phyloP scores from a whole-genome alignment of 306 rosid genomes.

The Lathyrus tuberosus region DNA sequence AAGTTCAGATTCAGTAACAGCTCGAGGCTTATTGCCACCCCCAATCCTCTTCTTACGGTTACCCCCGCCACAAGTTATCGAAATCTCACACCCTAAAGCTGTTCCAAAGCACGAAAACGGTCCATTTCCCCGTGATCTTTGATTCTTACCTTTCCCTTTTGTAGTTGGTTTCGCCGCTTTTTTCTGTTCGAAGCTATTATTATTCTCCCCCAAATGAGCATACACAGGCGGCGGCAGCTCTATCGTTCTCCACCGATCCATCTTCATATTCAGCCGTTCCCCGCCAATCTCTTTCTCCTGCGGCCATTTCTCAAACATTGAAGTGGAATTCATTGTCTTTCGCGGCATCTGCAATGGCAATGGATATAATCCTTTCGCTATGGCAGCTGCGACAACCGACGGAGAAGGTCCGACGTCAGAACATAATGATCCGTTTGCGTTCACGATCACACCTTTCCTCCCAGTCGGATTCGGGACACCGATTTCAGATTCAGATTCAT shows the following conservation, averaged over 20 bases:
- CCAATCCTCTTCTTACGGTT: constrained; percentile 46
- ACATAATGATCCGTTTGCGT: constrained; percentile 54
- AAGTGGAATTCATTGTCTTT: constrained; percentile 28
- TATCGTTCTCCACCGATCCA: constrained; percentile 60
- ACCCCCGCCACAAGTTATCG: constrained; percentile 71
- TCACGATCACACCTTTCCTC: constrained; percentile 20
- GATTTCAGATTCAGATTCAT: constrained; percentile 44
- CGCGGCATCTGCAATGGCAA: constrained; percentile 27
- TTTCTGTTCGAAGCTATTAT: background rate
- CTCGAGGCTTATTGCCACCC: constrained; percentile 29
- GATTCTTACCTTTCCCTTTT: constrained; percentile 3
- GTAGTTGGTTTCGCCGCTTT: background rate
- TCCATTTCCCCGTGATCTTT: constrained; percentile 22
- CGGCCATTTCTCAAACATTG: constrained; percentile 55
- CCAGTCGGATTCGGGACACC: constrained; percentile 14
- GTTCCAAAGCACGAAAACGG: constrained; percentile 79
- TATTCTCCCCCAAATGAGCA: constrained; percentile 32
- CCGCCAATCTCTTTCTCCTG: constrained; percentile 48
- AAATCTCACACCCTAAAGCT: constrained; percentile 66
- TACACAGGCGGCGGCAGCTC: constrained; percentile 53
- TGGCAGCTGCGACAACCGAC: constrained; percentile 75
- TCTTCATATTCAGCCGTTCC: constrained; percentile 60
- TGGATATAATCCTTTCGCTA: constrained; percentile 66
- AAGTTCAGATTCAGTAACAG: constrained; percentile 48
- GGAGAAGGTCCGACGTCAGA: constrained; percentile 83